phyloP scores from a whole-genome alignment of 441 rosid genomes.

The Jatropha multifida region DNA sequence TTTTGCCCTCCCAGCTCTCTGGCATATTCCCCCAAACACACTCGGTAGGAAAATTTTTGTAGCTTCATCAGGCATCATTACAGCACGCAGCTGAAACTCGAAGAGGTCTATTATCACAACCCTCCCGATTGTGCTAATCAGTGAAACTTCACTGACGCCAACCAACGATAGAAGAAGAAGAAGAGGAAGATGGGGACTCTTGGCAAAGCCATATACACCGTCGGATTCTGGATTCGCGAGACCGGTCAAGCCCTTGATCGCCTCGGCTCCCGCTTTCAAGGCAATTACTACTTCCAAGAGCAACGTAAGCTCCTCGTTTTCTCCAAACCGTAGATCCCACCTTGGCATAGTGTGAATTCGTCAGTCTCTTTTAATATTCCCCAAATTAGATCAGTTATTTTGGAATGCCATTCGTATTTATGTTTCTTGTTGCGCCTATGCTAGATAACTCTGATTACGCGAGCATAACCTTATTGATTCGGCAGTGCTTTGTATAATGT shows the following conservation, averaged over 20 bases:
- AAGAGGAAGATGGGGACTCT: conserved; percentile 66
- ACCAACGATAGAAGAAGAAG: conserved; percentile 5
- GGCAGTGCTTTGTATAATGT: background rate
- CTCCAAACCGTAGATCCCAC: conserved; percentile 19
- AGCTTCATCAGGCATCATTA: too few relatives aligned
- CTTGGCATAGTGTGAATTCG: background rate
- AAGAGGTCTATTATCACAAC: background rate
- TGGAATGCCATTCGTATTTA: background rate
- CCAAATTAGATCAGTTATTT: background rate
- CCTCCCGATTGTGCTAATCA: background rate
- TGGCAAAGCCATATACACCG: conserved; percentile 75
- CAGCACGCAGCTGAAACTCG: background rate
- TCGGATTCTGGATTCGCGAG: conserved; percentile 96
- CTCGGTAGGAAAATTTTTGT: too few relatives aligned
- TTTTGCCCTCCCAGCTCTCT: too few relatives aligned
- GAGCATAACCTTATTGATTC: background rate
- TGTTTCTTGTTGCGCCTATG: background rate
- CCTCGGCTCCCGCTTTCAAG: conserved; percentile 91
- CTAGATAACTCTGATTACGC: background rate
- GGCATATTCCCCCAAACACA: too few relatives aligned
- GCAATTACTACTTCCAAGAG: conserved; percentile 76
- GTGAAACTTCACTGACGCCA: background rate
- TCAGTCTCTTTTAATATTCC: background rate
- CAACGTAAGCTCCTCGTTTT: conserved; percentile 54
- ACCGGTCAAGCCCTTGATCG: conserved; percentile 94